phyloP scores from a whole-genome alignment of 257 asterid genomes.

The Misopates orontium region DNA sequence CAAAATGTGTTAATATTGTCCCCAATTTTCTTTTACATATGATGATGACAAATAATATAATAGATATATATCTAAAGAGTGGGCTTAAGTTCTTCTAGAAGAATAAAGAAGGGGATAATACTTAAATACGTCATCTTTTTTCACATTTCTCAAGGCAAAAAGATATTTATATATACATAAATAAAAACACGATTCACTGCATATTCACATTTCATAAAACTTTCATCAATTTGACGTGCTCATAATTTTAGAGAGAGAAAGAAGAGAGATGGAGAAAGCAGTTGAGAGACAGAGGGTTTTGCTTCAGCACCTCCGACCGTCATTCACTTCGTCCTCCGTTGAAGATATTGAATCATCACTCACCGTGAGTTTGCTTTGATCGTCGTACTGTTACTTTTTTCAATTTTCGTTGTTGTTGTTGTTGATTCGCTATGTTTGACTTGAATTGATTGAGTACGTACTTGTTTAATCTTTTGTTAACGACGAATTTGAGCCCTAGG shows the following conservation, averaged over 20 bases:
- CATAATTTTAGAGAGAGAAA: conserved; percentile 14
- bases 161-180: not conserved
- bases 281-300: conserved; percentile 33
- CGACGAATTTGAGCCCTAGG: no score
- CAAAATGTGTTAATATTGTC: no score
- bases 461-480: no score
- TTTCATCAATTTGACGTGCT: not conserved
- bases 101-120: no score
- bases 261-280: conserved; percentile 33
- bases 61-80: no score
- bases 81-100: no score
- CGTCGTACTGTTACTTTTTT: not conserved
- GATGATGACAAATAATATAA: no score
- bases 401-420: no score
- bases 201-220: not conserved
- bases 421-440: not conserved
- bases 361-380: conserved; percentile 60
- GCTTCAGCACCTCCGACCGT: conserved; percentile 78
- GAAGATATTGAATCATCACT: conserved; percentile 67
- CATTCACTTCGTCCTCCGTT: conserved; percentile 69
- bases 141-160: conserved; percentile 8
- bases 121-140: no score
- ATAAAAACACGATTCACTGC: not conserved
- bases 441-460: not conserved
- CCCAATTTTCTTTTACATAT: no score